These are phyloP conservation scores for Delphinella strobiligena DNA, from an alignment of 2,329 filamentous ascomycete genomes.

Conservation along the genomic window DNA sequence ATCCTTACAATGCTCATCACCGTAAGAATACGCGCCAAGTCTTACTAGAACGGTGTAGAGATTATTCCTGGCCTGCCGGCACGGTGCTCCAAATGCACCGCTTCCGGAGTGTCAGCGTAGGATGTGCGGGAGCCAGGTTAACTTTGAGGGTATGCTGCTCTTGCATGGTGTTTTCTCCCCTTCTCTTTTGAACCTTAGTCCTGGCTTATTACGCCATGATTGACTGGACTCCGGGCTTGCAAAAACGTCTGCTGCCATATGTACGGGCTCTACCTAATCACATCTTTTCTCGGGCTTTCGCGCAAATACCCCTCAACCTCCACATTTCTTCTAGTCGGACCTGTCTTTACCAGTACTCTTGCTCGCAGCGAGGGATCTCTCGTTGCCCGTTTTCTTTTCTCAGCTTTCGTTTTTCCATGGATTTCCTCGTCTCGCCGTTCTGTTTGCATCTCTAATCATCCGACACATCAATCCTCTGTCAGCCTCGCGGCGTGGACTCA, in stretches of 20 bases:
- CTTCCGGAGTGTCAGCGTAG: slow-evolving; percentile 4
- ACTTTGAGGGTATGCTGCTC: not conserved
- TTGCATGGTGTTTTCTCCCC: not conserved
- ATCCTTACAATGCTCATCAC: not conserved
- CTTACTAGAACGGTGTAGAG: not conserved
- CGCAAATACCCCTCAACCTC: not conserved
- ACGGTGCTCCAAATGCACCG: slow-evolving; percentile 4
- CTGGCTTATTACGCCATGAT: slow-evolving; percentile 7
- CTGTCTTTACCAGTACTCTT: not conserved
- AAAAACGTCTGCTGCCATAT: not conserved
- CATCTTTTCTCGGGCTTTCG: not conserved
- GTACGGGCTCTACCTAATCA: not conserved
- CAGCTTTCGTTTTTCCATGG: not conserved
- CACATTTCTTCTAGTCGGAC: not conserved
- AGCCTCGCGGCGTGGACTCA: not conserved
- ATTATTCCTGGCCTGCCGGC: not conserved
- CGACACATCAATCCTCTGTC: too few species aligned
- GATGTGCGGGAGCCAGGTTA: not conserved
- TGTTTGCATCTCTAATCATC: too few species aligned
- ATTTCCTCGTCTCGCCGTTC: too few species aligned
- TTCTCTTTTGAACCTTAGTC: slow-evolving; percentile 4
- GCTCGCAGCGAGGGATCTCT: not conserved
- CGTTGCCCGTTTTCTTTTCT: not conserved
- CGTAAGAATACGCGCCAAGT: not conserved
- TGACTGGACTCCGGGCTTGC: slow-evolving; percentile 2